Evolutionary conservation across 805 yeast genomes (phyloP).

Genomic region (Ogataea siamensis): DNA sequence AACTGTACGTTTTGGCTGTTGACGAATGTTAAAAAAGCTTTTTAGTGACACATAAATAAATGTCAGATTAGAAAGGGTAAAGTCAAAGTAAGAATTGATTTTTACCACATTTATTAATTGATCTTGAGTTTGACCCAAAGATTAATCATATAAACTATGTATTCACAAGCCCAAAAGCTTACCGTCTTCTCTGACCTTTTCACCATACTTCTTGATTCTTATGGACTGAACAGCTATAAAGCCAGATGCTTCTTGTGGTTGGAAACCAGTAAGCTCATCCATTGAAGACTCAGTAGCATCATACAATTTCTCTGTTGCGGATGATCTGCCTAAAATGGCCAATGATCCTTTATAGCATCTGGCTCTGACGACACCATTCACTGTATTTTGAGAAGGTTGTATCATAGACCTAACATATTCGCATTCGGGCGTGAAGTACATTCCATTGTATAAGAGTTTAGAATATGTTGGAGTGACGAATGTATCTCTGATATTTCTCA

Average conservation of each 20-base stretch:
- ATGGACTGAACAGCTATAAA: slow-evolving; percentile 98
- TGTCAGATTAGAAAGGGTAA: no score
- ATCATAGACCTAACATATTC: slow-evolving; percentile 94
- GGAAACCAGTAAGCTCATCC: slow-evolving; percentile 98
- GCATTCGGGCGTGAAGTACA: slow-evolving; percentile 98
- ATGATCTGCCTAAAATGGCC: slow-evolving; percentile 86
- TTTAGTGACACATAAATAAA: no score
- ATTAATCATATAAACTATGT: neutral
- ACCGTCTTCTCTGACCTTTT: slow-evolving; percentile 83
- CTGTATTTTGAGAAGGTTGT: slow-evolving; percentile 89
- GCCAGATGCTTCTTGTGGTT: slow-evolving; percentile 95
- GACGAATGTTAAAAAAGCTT: no score
- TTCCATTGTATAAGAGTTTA: slow-evolving; percentile 90
- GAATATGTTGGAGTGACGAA: slow-evolving; percentile 94
- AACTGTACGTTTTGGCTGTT: no score
- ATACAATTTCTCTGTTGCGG: slow-evolving; percentile 92
- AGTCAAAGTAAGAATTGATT: no score
- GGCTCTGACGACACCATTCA: slow-evolving; percentile 94
- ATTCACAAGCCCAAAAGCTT: slow-evolving; percentile 45
- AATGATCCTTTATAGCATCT: slow-evolving; percentile 89
- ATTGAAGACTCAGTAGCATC: slow-evolving; percentile 98
- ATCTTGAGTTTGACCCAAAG: no score
- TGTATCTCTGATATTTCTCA: slow-evolving; percentile 92
- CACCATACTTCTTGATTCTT: slow-evolving; percentile 97
- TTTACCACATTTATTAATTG: no score